These are phyloP conservation scores for Termitomyces sp. DNA, from an alignment of 768 basidiomycete species.

Conservation along the genomic window DNA sequence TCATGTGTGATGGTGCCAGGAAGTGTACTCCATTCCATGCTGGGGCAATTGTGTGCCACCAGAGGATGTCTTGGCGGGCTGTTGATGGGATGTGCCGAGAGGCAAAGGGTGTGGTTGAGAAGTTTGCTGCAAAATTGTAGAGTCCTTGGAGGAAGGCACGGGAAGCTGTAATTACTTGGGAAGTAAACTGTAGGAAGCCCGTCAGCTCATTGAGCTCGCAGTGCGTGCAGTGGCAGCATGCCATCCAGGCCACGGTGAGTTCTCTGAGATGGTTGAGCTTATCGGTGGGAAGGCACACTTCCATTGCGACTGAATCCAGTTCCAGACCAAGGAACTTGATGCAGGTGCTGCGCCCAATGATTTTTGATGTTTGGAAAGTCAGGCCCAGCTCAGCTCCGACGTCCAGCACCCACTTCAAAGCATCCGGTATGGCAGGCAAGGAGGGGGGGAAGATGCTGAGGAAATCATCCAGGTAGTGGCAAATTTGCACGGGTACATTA, in stretches of 20 bases:
- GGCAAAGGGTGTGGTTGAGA: neutral
- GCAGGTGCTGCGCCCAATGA: neutral
- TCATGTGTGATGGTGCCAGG: neutral
- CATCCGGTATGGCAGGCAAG: fast-evolving
- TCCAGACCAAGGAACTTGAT: neutral
- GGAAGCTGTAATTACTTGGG: neutral
- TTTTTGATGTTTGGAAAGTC: neutral
- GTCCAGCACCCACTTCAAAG: neutral
- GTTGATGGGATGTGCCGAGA: neutral
- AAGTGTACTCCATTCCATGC: neutral
- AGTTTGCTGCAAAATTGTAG: neutral
- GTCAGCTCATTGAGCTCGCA: neutral
- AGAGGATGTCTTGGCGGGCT: neutral
- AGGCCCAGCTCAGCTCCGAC: neutral
- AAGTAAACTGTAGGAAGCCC: neutral
- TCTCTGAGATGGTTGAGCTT: neutral
- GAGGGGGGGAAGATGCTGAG: neutral
- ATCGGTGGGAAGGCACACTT: neutral
- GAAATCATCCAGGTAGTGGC: neutral
- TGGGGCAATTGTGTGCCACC: neutral
- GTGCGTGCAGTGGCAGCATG: fast-evolving
- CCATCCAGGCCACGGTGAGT: neutral
- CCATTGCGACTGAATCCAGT: too few relatives aligned
- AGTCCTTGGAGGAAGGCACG: neutral
- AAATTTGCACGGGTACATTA: neutral